Conservation (phyloP, 257 asterid species). For the Ophiorrhiza pumila region DNA sequence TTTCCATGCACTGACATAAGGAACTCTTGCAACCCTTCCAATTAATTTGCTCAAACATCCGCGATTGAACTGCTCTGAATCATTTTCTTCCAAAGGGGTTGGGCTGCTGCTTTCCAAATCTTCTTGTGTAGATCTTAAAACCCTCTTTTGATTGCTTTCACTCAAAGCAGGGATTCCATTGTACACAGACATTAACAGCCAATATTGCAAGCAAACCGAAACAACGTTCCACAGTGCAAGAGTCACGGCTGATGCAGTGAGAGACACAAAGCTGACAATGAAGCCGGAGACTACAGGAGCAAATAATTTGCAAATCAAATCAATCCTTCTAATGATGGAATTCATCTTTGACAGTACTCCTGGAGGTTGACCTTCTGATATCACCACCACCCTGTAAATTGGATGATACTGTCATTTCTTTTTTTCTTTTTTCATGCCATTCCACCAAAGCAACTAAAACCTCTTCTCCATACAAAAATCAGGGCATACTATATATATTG, state of each 20-base stretch:
- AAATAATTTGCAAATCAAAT: conserved; percentile 61
- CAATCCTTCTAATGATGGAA: conserved; percentile 69
- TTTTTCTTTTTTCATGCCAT: not conserved
- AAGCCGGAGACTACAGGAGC: conserved; percentile 78
- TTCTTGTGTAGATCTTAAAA: conserved; percentile 29
- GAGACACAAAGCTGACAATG: conserved; percentile 67
- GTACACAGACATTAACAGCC: conserved; percentile 67
- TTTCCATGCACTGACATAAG: conserved; percentile 69
- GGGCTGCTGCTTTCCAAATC: conserved; percentile 30
- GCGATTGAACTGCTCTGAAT: conserved; percentile 25
- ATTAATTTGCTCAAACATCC: conserved; percentile 25
- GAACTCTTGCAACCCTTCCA: conserved; percentile 29
- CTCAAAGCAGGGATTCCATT: conserved; percentile 63
- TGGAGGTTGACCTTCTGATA: conserved; percentile 70
- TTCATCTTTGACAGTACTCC: conserved; percentile 62
- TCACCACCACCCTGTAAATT: conserved; percentile 73
- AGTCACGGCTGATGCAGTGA: too few species aligned
- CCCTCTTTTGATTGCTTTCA: conserved; percentile 40
- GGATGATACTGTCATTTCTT: not conserved
- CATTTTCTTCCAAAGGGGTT: conserved; percentile 12
- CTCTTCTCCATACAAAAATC: too few species aligned
- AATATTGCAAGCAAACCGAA: conserved; percentile 44
- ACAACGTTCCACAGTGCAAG: too few species aligned
- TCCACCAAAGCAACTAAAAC: not conserved
- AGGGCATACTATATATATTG: too few species aligned